A percentile compares a stretch with the other conserved stretches of the same genome.
phyloP scores from a whole-genome alignment of 306 rosid species.

The Vigna angularis region DNA sequence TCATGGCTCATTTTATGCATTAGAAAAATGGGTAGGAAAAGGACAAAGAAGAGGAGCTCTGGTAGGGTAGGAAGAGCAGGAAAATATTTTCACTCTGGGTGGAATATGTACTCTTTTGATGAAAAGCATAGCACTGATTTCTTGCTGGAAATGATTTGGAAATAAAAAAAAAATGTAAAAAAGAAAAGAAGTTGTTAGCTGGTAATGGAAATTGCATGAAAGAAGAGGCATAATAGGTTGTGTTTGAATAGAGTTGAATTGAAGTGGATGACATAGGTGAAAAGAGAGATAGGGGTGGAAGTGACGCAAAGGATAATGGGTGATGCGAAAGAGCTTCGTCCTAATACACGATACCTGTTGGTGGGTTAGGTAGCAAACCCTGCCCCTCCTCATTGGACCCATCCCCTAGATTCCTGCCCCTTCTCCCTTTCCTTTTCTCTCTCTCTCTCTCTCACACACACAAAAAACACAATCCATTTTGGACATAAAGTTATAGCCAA shows the following conservation, averaged over 20 bases:
- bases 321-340: conserved; percentile 84
- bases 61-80: conserved; percentile 53
- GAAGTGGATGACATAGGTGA: background rate
- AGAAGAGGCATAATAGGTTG: background rate
- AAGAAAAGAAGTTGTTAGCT: background rate
- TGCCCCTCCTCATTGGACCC: conserved; percentile 96
- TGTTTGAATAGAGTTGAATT: background rate
- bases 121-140: background rate
- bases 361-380: conserved; percentile 99
- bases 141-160: background rate
- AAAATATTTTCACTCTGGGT: conserved; percentile 14
- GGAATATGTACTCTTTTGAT: background rate
- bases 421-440: conserved; percentile 39
- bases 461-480: conserved; percentile 49
- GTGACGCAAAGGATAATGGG: conserved; percentile 54
- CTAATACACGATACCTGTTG: conserved; percentile 93
- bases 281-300: conserved; percentile 25
- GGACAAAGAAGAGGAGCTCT: conserved; percentile 62
- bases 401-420: conserved; percentile 81
- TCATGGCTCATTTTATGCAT: background rate
- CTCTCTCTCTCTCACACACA: background rate
- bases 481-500: conserved; percentile 61
- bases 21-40: conserved; percentile 35
- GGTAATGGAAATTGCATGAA: background rate
- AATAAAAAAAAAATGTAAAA: background rate